Evolutionary conservation across 305 asterid genomes (phyloP), one percentile per base, ranked within the genome.

Genomic region (Fraxinus sp.): DNA sequence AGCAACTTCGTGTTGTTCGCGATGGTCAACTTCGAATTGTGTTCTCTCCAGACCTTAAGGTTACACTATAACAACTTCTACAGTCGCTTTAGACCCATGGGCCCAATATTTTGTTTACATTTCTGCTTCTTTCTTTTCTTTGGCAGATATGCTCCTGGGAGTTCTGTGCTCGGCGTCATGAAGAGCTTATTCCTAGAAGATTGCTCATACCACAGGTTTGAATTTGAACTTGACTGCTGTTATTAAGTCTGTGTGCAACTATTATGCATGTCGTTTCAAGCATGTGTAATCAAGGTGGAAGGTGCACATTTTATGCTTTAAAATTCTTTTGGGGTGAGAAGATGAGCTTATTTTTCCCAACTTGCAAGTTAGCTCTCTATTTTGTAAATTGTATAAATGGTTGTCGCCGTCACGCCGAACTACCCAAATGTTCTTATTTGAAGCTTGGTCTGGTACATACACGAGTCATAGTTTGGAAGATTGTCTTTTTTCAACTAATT

Each of bases 111-210:
- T 74, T 55, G 64, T 72, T 26, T 4, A 16, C 1, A 8, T 2
- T 41, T 77, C 43, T 77, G 52, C 52, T 49, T 49, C 59, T 49
- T 49, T 49, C 59, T 49, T 49, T 14, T 49, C 59, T 52, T 43
- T 81, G 62, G 18, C 81, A 91, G 92, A 88, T 91, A 32, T 80
- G 87, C 85, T 86, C 87, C 9, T 91, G 93, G 93, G 93, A 91
- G 80, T 91, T 91, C 70, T 91, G 94, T 76, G 88, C 89, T 66
- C 85, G 88, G 57, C 85, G 82, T 49, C 94, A 89, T 18, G 88
- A 88, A 57, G 92, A 89, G 80, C 86, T 86, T 82, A 86, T 91
- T 30, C 83, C 85, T 68, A 82, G 91, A 81, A 85, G 83, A 84
- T 82, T 85, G 81, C 82, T 87, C 55, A 84, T 83, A 35, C 90